Conservation (phyloP, 148 eudicot genomes). For the Nepenthes mirabilis region DNA sequence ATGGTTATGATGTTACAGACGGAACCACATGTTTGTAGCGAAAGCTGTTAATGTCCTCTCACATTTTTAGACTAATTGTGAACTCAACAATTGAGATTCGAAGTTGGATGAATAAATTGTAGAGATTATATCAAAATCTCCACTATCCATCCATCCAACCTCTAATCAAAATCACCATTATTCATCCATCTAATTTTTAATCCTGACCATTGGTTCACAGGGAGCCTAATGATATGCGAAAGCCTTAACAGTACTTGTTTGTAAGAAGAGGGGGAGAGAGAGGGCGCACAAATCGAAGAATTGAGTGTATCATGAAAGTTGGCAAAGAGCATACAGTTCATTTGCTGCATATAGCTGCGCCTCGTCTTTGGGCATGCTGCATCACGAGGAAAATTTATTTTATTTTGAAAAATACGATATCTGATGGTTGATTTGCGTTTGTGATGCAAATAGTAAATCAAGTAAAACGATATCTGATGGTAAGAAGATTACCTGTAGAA, state of each 20-base stretch:
- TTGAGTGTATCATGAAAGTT: neutral
- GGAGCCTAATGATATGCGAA: no score
- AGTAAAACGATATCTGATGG: neutral
- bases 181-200: no score
- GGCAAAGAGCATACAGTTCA: slow-evolving; percentile 60
- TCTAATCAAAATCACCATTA: no score
- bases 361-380: slow-evolving; percentile 93
- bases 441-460: neutral
- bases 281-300: neutral
- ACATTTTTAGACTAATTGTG: no score
- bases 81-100: no score
- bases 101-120: no score
- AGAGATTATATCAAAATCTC: no score
- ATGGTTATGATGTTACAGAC: neutral
- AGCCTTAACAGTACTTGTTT: no score
- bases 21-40: neutral
- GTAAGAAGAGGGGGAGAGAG: neutral
- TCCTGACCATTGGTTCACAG: no score
- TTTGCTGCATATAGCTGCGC: slow-evolving; percentile 73
- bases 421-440: neutral
- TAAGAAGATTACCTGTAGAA: slow-evolving; percentile 53
- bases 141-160: no score
- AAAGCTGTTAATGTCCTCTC: no score
- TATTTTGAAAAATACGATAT: neutral
- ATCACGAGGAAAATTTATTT: slow-evolving; percentile 1